Base-by-base conservation (phyloP, 768 basidiomycete species). In the Lactarius hatsudake region DNA sequence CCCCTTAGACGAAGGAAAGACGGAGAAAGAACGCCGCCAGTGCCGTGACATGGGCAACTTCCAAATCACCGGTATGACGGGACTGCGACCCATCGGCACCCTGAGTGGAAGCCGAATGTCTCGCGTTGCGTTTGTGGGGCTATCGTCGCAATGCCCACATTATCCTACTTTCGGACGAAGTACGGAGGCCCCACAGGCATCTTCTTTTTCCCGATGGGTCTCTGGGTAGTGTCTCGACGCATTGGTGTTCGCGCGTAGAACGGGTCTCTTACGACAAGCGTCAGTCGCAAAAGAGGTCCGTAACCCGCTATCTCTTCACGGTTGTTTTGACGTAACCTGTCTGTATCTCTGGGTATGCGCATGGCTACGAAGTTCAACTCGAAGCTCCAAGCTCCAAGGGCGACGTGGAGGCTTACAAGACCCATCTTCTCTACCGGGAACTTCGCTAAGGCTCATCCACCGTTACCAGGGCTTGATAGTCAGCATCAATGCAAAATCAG, bases 151-250 rank as follows among this genome's bases (percentile, higher is more conserved):
- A 76, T 86, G 86, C 64, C 97, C 97, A 9, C 96, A 98, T 75
- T 75, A 85, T 99, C 67, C 78, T 98, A n/a, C n/a, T n/a, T n/a
- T n/a, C n/a, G n/a, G n/a, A n/a, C n/a, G n/a, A 69, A 83, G 93
- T 90, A 66, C 72, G 82, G 75, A 10, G 6, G 15, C 15, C 3
- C 38, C 26, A 18, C 30, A 15, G 68, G n/a, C n/a, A n/a, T n/a
- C 28, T 34, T 67, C 42, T 5, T 58, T 69, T 48, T 79, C 80
- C 95, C 74, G 95, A 96, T n/a, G n/a, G n/a, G n/a, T n/a, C n/a
- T 90, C 94, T 96, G 67, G 93, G n/a, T n/a, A 93, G 87, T 96
- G 96, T 84, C 83, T 98, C 62, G 97, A 98, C 74, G 97, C 95
- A 0, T 81, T 98, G 61, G 96, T 98, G 89, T 76, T 82, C 5